Conservation (phyloP, 805 yeast species). For the Debaryomyces prosopidis region DNA sequence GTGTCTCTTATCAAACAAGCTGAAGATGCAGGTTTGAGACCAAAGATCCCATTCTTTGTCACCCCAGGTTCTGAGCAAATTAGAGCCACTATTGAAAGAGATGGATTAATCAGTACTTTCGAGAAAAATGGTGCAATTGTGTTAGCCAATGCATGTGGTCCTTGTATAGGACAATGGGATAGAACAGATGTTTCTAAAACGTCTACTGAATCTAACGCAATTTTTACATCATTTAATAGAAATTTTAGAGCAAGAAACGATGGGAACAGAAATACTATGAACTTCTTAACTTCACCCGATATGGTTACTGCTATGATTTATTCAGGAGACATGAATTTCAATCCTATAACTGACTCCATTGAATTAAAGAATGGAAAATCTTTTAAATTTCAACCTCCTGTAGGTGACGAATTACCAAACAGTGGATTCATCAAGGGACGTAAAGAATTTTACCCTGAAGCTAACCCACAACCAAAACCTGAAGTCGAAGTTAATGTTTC, state of each 20-base stretch:
- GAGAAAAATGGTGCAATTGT: conserved; percentile 88
- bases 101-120: conserved; percentile 81
- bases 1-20: conserved; percentile 90
- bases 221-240: conserved; percentile 96
- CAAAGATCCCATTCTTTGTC: conserved; percentile 89
- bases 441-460: conserved; percentile 69
- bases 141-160: conserved; percentile 98
- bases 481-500: conserved; percentile 67
- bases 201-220: conserved; percentile 74
- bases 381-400: conserved; percentile 78
- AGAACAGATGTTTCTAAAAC: conserved; percentile 73
- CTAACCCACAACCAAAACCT: conserved; percentile 64
- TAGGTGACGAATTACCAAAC: conserved; percentile 81
- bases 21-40: conserved; percentile 77
- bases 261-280: conserved; percentile 97
- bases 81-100: conserved; percentile 95
- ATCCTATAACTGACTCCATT: conserved; percentile 87
- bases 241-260: conserved; percentile 97
- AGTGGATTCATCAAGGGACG: conserved; percentile 79
- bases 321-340: conserved; percentile 89
- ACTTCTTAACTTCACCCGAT: conserved; percentile 98
- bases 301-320: conserved; percentile 96
- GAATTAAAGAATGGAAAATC: conserved; percentile 65
- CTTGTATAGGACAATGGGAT: conserved; percentile 99
- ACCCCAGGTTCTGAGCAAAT: conserved; percentile 99